These are phyloP conservation scores for Cladobotryum protrusum DNA, from an alignment of 2,329 filamentous ascomycete species.

Conservation along the genomic window DNA sequence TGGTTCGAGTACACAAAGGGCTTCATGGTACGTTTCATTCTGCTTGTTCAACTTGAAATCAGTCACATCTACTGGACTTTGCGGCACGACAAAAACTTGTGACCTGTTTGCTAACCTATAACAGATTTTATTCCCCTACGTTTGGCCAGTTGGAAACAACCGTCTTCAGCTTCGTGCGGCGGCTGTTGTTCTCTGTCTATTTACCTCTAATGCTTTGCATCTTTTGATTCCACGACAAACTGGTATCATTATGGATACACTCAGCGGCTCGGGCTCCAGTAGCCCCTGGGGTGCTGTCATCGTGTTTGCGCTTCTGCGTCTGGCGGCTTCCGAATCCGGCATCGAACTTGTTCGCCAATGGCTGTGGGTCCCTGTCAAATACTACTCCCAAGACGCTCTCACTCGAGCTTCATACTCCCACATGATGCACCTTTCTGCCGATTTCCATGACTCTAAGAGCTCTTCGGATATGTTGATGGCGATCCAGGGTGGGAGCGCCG, in stretches of 20 bases:
- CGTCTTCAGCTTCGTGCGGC: constrained; percentile 61
- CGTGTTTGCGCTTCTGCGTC: constrained; percentile 44
- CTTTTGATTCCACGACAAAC: constrained; percentile 75
- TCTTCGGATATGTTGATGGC: constrained; percentile 53
- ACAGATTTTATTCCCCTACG: constrained; percentile 67
- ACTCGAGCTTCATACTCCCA: constrained; percentile 52
- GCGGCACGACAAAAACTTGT: background rate
- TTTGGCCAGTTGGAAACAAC: constrained; percentile 66
- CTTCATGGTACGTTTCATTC: constrained; percentile 49
- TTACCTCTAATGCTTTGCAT: constrained; percentile 67
- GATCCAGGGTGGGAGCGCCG: constrained; percentile 47
- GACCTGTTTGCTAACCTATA: background rate
- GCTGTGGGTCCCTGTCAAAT: constrained; percentile 53
- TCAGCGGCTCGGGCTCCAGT: constrained; percentile 45
- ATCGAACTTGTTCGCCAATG: constrained; percentile 48
- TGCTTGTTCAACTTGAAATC: background rate
- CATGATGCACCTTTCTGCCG: constrained; percentile 54
- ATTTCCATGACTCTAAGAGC: constrained; percentile 56
- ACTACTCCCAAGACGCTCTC: constrained; percentile 49
- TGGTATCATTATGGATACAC: constrained; percentile 67
- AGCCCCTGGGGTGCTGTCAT: constrained; percentile 48
- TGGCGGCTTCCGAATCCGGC: constrained; percentile 50
- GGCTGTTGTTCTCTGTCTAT: constrained; percentile 60
- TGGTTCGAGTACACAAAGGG: constrained; percentile 73
- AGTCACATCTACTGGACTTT: background rate